phyloP scores from a whole-genome alignment of 1,284 basidiomycete genomes.

The Marasmius oreades region DNA sequence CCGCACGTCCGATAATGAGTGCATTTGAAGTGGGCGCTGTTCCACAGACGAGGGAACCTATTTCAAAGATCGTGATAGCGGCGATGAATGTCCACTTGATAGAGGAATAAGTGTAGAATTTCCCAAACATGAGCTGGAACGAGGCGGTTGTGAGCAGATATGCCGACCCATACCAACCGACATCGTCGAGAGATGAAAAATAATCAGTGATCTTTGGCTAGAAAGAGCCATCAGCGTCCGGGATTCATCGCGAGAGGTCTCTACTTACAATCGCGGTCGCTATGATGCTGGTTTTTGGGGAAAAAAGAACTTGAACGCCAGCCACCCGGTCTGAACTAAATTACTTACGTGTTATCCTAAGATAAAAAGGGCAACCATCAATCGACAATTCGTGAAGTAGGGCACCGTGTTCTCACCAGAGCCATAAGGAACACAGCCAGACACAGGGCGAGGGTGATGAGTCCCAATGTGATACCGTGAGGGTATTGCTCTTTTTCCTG shows the following conservation, averaged over 20 bases:
- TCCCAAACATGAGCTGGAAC: slow-evolving; percentile 18
- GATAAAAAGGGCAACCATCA: not conserved
- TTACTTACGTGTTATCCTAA: slow-evolving; percentile 1
- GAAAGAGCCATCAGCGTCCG: slow-evolving; percentile 16
- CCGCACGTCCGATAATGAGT: slow-evolving; percentile 10
- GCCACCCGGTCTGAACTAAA: not conserved
- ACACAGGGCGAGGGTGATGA: slow-evolving; percentile 20
- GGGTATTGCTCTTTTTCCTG: slow-evolving; percentile 24
- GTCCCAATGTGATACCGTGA: slow-evolving; percentile 14
- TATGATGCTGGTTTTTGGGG: slow-evolving; percentile 37
- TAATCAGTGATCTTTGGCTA: slow-evolving; percentile 17
- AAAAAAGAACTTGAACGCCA: not conserved
- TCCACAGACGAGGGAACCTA: slow-evolving; percentile 12
- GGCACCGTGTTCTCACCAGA: slow-evolving; percentile 10
- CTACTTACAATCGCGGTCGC: slow-evolving; percentile 24
- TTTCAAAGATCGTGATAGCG: slow-evolving; percentile 13
- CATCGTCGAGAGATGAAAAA: slow-evolving; percentile 18
- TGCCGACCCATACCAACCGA: slow-evolving; percentile 20
- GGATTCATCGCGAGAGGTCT: slow-evolving; percentile 20
- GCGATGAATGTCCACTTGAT: slow-evolving; percentile 11
- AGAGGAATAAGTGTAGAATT: slow-evolving; percentile 15
- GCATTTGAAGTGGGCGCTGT: slow-evolving; percentile 5
- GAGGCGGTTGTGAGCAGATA: slow-evolving; percentile 17
- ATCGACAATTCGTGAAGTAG: not conserved
- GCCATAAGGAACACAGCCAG: slow-evolving; percentile 22